phyloP scores from a whole-genome alignment of 139 green algal genomes.

The Spirogloea muscicola region DNA sequence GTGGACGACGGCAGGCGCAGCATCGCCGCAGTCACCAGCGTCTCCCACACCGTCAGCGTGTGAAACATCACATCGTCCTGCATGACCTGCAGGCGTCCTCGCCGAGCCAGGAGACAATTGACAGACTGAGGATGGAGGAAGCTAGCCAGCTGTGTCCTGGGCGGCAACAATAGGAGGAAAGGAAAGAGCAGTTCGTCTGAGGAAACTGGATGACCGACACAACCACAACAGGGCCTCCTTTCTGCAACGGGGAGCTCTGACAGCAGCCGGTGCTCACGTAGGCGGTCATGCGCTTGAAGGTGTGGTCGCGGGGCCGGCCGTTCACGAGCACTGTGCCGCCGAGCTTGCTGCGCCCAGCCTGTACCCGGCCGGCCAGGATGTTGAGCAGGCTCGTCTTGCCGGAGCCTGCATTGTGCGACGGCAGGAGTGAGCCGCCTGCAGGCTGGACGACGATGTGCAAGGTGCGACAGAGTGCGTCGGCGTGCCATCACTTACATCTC shows the following conservation, averaged over 20 bases:
- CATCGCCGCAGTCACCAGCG: constrained; percentile 39
- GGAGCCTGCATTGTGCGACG: constrained; percentile 31
- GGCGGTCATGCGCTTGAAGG: constrained; percentile 38
- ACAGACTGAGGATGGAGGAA: no score
- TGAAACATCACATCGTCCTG: constrained; percentile 43
- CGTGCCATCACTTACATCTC: background rate
- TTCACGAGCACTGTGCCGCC: constrained; percentile 43
- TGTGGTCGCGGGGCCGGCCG: constrained; percentile 15
- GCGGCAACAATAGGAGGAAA: no score
- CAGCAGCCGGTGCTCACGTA: constrained; percentile 43
- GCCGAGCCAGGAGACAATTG: no score
- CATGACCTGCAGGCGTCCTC: constrained; percentile 41
- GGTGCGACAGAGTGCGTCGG: background rate
- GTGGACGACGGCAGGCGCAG: constrained; percentile 46
- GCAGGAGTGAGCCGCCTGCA: no score
- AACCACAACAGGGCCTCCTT: no score
- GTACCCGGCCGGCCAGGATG: constrained; percentile 46
- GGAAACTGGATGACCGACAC: no score
- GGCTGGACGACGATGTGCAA: no score
- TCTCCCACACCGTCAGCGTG: constrained; percentile 48
- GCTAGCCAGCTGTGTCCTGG: no score
- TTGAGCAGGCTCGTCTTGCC: constrained; percentile 57
- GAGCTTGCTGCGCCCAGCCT: background rate
- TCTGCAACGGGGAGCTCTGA: no score
- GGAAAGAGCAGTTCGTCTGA: no score